phyloP scores from a whole-genome alignment of 805 yeast genomes.

The Alloascoidea africana region DNA sequence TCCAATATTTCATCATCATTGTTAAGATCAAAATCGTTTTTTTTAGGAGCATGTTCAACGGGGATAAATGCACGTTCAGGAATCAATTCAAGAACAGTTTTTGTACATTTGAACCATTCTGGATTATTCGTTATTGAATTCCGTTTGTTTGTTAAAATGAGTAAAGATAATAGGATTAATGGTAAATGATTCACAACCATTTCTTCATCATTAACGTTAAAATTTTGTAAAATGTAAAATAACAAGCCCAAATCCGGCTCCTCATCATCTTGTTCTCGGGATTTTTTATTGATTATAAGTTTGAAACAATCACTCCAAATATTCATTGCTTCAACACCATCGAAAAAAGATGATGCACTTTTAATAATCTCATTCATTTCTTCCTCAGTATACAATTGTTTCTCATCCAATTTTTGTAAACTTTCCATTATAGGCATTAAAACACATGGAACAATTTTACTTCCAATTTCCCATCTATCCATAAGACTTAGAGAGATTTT shows the following conservation, averaged over 20 bases:
- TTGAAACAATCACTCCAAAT: constrained; percentile 58
- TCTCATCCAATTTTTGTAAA: constrained; percentile 20
- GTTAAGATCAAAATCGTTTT: constrained; percentile 7
- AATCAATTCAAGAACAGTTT: constrained; percentile 31
- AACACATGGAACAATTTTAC: constrained; percentile 50
- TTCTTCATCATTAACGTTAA: constrained; percentile 77
- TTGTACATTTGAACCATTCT: constrained; percentile 26
- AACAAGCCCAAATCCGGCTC: constrained; percentile 30
- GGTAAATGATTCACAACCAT: constrained; percentile 70
- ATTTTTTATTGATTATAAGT: constrained; percentile 17
- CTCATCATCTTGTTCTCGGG: constrained; percentile 10
- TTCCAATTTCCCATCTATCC: constrained; percentile 94
- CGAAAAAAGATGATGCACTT: constrained; percentile 60
- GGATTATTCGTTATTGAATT: constrained; percentile 4
- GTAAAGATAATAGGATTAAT: constrained; percentile 35
- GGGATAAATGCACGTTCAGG: constrained; percentile 55
- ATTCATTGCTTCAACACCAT: constrained; percentile 65
- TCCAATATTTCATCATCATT: constrained; percentile 12
- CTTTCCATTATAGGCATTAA: constrained; percentile 49
- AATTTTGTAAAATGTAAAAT: constrained; percentile 42
- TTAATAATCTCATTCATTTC: constrained; percentile 31
- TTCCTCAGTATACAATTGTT: constrained; percentile 11
- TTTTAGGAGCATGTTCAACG: constrained; percentile 23
- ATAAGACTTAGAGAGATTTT: constrained; percentile 57
- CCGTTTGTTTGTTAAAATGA: constrained; percentile 17